Base-by-base conservation (phyloP, 208 protist species). In the Angomonas ambiguus region DNA sequence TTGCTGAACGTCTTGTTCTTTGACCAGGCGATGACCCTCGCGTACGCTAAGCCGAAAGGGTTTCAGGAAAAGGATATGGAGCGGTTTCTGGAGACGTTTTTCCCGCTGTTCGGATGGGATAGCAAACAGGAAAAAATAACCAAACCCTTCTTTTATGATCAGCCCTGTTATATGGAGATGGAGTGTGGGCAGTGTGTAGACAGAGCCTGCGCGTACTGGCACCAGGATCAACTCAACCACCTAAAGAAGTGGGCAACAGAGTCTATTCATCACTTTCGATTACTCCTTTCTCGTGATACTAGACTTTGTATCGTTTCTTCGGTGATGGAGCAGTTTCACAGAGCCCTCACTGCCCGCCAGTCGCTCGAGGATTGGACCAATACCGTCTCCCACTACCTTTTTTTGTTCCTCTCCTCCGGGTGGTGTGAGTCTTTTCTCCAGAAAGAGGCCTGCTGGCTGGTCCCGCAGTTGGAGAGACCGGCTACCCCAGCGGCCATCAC, bases 101-200 rank as follows among this genome's bases (percentile, higher is more conserved):
- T 74, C 0, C 79, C 80, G 0, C 79, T 94, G 2, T 88, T 90
- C 58, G 35, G 51, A 57, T 82, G 66, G 65, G 61, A 69, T 18
- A 42, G 18, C 5, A 63, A 65, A 8, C 41, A 69, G 22, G 20
- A 31, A 28, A 34, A 27, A 1, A 80, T 79, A 35, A 51, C 38
- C 62, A 55, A 51, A 10, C 80, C 62, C 2, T 64, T 77, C 20
- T 76, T 87, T 25, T 82, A 85, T 55, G 77, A 87, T 45, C 79
- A 88, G 70, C 79, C 80, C n/a, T 94, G 88, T 45, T 53, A 89
- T 20, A 67, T 92, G 72, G 84, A 77, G 60, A 53, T 20, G 33
- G 30, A 25, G 38, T 41, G 59, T 35, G 33, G 2, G 31, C 5
- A 11, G 10, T 49, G 34, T 56, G 53, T 16, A 8, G 48, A 32